Evolutionary conservation across 345 rosid species (phyloP).

Genomic region (Durio zibethinus): DNA sequence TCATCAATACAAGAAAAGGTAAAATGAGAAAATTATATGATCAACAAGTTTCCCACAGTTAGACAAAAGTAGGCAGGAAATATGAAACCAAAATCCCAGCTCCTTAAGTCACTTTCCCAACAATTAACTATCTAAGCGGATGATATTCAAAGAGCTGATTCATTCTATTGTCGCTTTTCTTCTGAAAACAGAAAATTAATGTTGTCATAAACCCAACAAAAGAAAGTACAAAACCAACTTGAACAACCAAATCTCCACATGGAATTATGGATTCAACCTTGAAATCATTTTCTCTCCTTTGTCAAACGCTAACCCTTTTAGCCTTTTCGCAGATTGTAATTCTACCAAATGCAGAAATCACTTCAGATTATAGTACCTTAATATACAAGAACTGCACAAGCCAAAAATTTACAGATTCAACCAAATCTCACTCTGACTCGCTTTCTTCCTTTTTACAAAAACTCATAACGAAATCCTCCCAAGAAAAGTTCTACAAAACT

Average conservation of each 20-base stretch:
- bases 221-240: not conserved
- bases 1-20: not conserved
- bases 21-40: not conserved
- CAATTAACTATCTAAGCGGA: not conserved
- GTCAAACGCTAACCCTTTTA: conserved; percentile 19
- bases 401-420: conserved; percentile 17
- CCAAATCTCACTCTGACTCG: conserved; percentile 32
- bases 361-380: conserved; percentile 41
- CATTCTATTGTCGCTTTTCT: not conserved
- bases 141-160: not conserved
- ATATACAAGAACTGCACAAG: conserved; percentile 51
- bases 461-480: conserved; percentile 43
- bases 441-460: conserved; percentile 43
- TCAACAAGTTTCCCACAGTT: not conserved
- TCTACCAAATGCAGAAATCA: conserved; percentile 15
- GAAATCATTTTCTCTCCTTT: conserved; percentile 22
- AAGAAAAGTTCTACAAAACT: conserved; percentile 54
- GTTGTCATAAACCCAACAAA: not conserved
- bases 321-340: conserved; percentile 21
- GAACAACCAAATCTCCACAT: conserved; percentile 5
- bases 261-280: conserved; percentile 24
- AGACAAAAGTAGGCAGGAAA: conserved; percentile 10
- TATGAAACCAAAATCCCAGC: not conserved
- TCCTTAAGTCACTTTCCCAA: not conserved
- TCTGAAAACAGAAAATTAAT: not conserved